Evolutionary conservation across 768 basidiomycete species (phyloP).

Genomic region (Lactarius pseudohatsudake): DNA sequence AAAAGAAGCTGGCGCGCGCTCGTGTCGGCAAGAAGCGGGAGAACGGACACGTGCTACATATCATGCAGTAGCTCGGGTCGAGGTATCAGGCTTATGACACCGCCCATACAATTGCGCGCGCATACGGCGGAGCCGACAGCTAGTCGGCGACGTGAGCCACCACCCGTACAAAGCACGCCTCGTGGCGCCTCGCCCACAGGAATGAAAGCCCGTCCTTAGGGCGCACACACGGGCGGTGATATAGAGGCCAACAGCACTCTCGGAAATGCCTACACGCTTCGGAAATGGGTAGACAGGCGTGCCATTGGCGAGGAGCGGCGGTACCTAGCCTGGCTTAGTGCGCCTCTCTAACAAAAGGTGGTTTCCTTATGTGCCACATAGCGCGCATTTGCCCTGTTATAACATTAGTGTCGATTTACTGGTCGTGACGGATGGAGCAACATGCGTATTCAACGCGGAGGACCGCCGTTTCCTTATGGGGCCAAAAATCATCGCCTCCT

Average conservation of each 20-base stretch:
- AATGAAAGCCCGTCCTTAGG: neutral
- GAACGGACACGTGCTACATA: neutral
- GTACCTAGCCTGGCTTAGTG: neutral
- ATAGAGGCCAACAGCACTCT: neutral
- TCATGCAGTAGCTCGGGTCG: neutral
- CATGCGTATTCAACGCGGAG: neutral
- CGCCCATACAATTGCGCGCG: constrained; percentile 1
- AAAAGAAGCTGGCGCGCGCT: too few species aligned
- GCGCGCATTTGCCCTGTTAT: neutral
- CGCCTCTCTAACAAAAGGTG: neutral
- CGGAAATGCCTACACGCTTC: neutral
- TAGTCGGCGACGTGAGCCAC: neutral
- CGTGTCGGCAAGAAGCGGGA: too few species aligned
- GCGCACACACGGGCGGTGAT: neutral
- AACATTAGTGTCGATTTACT: neutral
- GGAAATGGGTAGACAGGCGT: neutral
- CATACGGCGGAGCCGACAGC: neutral
- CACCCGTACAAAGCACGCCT: neutral
- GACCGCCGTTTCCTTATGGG: neutral
- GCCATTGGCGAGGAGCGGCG: neutral
- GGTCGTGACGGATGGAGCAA: neutral
- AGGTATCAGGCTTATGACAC: neutral
- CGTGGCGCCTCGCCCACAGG: neutral
- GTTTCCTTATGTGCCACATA: neutral
- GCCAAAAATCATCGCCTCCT: neutral